Evolutionary conservation across 345 rosid genomes (phyloP).

Genomic region (Gossypium herbaceum): DNA sequence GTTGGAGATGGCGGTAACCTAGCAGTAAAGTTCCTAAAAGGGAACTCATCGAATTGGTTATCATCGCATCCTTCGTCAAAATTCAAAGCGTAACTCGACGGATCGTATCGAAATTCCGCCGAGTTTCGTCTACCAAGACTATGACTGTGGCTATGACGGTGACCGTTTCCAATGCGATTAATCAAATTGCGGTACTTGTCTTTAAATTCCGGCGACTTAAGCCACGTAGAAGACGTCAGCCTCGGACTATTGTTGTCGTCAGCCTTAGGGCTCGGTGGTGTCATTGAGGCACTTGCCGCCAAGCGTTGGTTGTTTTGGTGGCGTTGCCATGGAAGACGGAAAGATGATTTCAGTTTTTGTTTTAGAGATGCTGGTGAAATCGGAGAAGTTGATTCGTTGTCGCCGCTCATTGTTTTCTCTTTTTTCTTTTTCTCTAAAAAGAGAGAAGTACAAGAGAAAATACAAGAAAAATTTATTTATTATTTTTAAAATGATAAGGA

Average conservation of each 20-base stretch:
- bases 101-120: conserved; percentile 35
- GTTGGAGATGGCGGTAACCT: conserved; percentile 34
- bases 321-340: conserved; percentile 25
- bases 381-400: background rate
- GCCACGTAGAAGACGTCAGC: conserved; percentile 9
- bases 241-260: conserved; percentile 10
- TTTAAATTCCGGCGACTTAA: conserved; percentile 19
- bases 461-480: too few species aligned
- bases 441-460: background rate
- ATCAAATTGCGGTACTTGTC: conserved; percentile 27
- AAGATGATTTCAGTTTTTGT: conserved; percentile 30
- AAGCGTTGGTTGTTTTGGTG: background rate
- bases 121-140: conserved; percentile 25
- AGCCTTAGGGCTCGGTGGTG: background rate
- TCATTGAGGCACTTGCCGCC: background rate
- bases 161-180: conserved; percentile 19
- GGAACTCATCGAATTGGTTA: background rate
- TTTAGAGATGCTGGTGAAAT: conserved; percentile 20
- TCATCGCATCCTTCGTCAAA: conserved; percentile 35
- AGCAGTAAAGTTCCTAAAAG: conserved; percentile 23
- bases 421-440: background rate
- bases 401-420: background rate
- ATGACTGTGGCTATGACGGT: background rate
- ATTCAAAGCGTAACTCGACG: conserved; percentile 44
- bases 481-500: too few species aligned